A percentile compares a stretch with the other conserved stretches of the same genome.
Evolutionary conservation across 306 rosid species (phyloP).

Genomic region (Prunus persica): Prunus_persica_NCBIv2 NC_034010.1:19239001-19239500

Average conservation of each 20-base stretch:
- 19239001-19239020: constrained; percentile 48
- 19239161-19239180: constrained; percentile 99
- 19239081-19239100: background rate
- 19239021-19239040: constrained; percentile 97
- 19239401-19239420: background rate
- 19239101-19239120: background rate
- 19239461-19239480: constrained; percentile 39
- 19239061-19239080: constrained; percentile 82
- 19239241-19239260: constrained; percentile 60
- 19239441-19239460: constrained; percentile 16
- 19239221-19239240: constrained; percentile 60
- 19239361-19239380: background rate
- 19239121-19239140: background rate
- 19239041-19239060: constrained; percentile 84
- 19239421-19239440: background rate
- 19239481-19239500: constrained; percentile 24
- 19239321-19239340: constrained; percentile 27
- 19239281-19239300: constrained; percentile 56
- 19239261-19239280: constrained; percentile 67
- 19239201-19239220: constrained; percentile 86
- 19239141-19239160: constrained; percentile 20
- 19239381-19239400: background rate
- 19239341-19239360: constrained; percentile 15
- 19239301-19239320: constrained; percentile 57
- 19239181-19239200: constrained; percentile 96